A percentile compares a stretch with the other conserved stretches of the same genome.
Evolutionary conservation across 1,284 basidiomycete species (phyloP).

Genomic region (Pascua sp.): DNA sequence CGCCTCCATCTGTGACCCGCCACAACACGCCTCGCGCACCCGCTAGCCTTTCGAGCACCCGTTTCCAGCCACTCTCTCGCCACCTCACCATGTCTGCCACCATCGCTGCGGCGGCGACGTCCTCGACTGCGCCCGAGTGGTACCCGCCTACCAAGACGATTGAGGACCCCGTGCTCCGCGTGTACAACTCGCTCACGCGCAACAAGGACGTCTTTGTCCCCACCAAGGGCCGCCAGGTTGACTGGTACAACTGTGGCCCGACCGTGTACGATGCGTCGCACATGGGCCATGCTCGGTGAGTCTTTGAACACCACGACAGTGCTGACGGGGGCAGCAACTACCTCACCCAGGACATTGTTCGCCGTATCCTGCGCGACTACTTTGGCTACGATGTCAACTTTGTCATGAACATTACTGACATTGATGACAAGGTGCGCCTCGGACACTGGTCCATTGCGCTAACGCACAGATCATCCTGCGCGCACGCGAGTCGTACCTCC

Average conservation of each 20-base stretch:
- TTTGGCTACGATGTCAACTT: conserved; percentile 98
- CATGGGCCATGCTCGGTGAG: conserved; percentile 96
- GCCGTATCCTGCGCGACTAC: conserved; percentile 90
- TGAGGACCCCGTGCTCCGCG: conserved; percentile 59
- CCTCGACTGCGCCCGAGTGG: conserved; percentile 46
- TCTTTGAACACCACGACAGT: background rate
- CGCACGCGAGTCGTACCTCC: conserved; percentile 78
- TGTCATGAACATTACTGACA: conserved; percentile 99
- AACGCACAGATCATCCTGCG: conserved; percentile 74
- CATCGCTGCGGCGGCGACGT: conserved; percentile 24
- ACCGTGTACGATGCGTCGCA: conserved; percentile 98
- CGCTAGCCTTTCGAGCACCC: background rate
- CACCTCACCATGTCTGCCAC: conserved; percentile 17
- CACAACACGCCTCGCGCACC: background rate
- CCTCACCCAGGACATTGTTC: conserved; percentile 92
- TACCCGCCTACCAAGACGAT: conserved; percentile 26
- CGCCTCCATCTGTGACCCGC: too few species aligned
- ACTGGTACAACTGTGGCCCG: conserved; percentile 99
- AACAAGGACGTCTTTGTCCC: conserved; percentile 88
- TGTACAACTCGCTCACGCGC: conserved; percentile 93
- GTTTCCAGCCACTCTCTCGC: background rate
- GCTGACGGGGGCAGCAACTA: conserved; percentile 68
- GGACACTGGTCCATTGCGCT: background rate
- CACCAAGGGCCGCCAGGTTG: conserved; percentile 74
- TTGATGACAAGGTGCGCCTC: conserved; percentile 88